Percentiles rank a stretch among this genome's conserved stretches.
Conservation (phyloP, 2,329 filamentous ascomycete species). For the Thelonectria discophora region DNA sequence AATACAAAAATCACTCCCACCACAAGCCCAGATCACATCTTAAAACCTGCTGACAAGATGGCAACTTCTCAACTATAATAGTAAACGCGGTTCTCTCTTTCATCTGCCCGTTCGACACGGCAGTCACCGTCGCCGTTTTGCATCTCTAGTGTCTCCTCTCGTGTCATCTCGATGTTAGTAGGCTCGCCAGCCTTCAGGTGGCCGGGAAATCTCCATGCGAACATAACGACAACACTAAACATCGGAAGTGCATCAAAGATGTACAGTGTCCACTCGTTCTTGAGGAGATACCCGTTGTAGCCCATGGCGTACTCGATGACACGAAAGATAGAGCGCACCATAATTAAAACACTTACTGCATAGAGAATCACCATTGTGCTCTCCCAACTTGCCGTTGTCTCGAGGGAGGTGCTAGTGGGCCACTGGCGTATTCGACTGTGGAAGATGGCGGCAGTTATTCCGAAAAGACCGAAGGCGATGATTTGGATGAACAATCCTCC, state of each 20-base stretch:
- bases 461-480: not conserved
- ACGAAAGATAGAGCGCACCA: slow-evolving; percentile 2
- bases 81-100: not conserved
- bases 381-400: not conserved
- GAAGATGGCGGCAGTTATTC: not conserved
- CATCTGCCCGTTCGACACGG: not conserved
- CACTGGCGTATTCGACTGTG: not conserved
- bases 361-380: slow-evolving; percentile 1
- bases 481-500: not conserved
- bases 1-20: too few species aligned
- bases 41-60: too few species aligned
- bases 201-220: not conserved
- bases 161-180: not conserved
- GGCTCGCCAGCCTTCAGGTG: not conserved
- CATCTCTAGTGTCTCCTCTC: not conserved
- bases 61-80: not conserved
- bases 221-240: slow-evolving; percentile 1
- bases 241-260: slow-evolving; percentile 3
- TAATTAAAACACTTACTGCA: not conserved
- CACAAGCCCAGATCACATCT: too few species aligned
- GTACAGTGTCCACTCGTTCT: slow-evolving; percentile 1
- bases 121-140: not conserved
- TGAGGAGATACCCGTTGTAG: not conserved
- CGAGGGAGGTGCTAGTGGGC: not conserved
- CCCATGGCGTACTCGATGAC: slow-evolving; percentile 10